phyloP scores from a whole-genome alignment of 2,329 filamentous ascomycete genomes.

The Parasarocladium wereldwijsianum region DNA sequence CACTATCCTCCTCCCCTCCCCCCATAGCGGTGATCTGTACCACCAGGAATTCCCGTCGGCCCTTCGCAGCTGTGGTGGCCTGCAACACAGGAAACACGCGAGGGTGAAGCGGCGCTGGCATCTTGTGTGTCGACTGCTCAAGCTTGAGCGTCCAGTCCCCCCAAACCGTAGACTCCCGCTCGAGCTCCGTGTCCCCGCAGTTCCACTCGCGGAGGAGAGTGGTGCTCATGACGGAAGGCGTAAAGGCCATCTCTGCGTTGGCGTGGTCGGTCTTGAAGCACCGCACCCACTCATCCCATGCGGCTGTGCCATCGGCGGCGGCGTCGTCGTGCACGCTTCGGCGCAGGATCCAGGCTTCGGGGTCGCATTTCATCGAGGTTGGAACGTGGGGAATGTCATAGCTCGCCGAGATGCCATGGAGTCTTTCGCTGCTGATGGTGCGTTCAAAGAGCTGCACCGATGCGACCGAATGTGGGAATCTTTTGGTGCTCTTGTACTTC shows the following conservation, averaged over 20 bases:
- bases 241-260: slow-evolving; percentile 24
- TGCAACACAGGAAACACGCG: slow-evolving; percentile 55
- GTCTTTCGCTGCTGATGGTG: slow-evolving; percentile 27
- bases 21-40: slow-evolving; percentile 36
- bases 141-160: slow-evolving; percentile 32
- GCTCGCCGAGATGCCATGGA: slow-evolving; percentile 22
- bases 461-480: slow-evolving; percentile 31
- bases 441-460: slow-evolving; percentile 38
- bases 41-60: slow-evolving; percentile 34
- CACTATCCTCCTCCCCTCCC: slow-evolving; percentile 25
- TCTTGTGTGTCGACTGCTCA: slow-evolving; percentile 51
- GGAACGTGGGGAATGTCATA: slow-evolving; percentile 14
- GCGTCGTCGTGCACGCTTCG: slow-evolving; percentile 44
- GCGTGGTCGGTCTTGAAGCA: slow-evolving; percentile 38
- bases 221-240: slow-evolving; percentile 20
- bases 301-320: slow-evolving; percentile 35
- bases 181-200: slow-evolving; percentile 23
- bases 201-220: slow-evolving; percentile 28
- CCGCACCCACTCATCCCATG: slow-evolving; percentile 47
- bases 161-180: slow-evolving; percentile 21
- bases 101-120: slow-evolving; percentile 44
- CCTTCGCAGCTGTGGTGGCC: slow-evolving; percentile 31
- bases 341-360: slow-evolving; percentile 50
- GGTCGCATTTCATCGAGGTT: slow-evolving; percentile 7
- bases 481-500: slow-evolving; percentile 34